A percentile compares a stretch with the other conserved stretches of the same genome.
Conservation (phyloP, 306 rosid species). For the Clitoria ternatea region DNA sequence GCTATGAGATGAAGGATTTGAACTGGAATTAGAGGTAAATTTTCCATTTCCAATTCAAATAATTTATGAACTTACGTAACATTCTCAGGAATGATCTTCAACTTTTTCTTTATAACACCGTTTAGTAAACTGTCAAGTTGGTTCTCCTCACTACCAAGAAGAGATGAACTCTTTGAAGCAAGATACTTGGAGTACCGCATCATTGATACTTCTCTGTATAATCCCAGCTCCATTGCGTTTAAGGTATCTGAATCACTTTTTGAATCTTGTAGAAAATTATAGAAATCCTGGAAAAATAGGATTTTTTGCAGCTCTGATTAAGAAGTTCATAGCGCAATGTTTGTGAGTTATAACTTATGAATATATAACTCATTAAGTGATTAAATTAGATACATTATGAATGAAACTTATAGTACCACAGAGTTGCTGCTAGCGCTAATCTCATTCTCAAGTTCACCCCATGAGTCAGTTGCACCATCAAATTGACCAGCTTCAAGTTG, state of each 20-base stretch:
- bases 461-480: background rate
- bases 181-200: conserved; percentile 46
- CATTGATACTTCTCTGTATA: conserved; percentile 12
- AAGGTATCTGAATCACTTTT: conserved; percentile 32
- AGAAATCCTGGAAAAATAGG: conserved; percentile 45
- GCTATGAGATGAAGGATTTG: background rate
- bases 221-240: conserved; percentile 18
- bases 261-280: conserved; percentile 56
- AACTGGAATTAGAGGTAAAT: background rate
- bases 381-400: background rate
- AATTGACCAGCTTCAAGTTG: background rate
- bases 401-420: background rate
- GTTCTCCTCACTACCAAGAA: conserved; percentile 24
- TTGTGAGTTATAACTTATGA: background rate
- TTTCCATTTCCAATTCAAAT: background rate
- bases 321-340: background rate
- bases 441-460: background rate
- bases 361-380: background rate
- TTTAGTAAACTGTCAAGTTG: conserved; percentile 43
- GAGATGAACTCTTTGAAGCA: conserved; percentile 7
- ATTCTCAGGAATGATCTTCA: conserved; percentile 52
- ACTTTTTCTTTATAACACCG: conserved; percentile 56
- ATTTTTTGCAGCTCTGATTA: background rate
- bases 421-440: background rate
- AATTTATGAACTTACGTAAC: conserved; percentile 40